These are phyloP conservation scores for Ambrosiella cleistominuta DNA, from an alignment of 2,329 filamentous ascomycete species.

Conservation along the genomic window DNA sequence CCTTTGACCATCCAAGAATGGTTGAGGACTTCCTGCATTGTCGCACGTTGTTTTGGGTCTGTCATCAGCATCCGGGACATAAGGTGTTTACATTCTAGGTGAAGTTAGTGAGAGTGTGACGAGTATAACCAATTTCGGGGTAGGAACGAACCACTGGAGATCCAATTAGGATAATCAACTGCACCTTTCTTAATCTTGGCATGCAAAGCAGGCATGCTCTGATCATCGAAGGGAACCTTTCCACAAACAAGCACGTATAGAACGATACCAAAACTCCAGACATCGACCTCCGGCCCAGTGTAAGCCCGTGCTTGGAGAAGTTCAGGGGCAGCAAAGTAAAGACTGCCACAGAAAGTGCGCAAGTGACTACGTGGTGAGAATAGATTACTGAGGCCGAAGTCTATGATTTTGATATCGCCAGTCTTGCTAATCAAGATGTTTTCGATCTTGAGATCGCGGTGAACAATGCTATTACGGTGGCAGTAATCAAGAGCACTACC, in stretches of 20 bases:
- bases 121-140: background rate
- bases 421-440: slow-evolving; percentile 99
- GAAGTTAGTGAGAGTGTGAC: slow-evolving; percentile 1
- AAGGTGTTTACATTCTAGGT: slow-evolving; percentile 73
- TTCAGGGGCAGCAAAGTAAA: slow-evolving; percentile 95
- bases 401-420: slow-evolving; percentile 97
- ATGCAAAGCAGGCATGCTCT: slow-evolving; percentile 96
- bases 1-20: slow-evolving; percentile 96
- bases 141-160: slow-evolving; percentile 56
- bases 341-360: slow-evolving; percentile 92
- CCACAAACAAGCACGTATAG: slow-evolving; percentile 93
- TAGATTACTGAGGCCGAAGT: slow-evolving; percentile 92
- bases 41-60: slow-evolving; percentile 72
- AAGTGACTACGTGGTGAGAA: slow-evolving; percentile 72
- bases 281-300: slow-evolving; percentile 87
- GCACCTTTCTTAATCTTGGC: slow-evolving; percentile 96
- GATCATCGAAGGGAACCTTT: slow-evolving; percentile 96
- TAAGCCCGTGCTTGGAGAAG: slow-evolving; percentile 86
- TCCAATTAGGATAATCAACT: slow-evolving; percentile 88
- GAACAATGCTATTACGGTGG: slow-evolving; percentile 94
- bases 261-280: slow-evolving; percentile 98
- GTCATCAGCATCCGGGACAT: slow-evolving; percentile 93
- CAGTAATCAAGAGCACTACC: slow-evolving; percentile 94
- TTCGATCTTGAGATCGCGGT: slow-evolving; percentile 94
- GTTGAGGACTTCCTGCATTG: slow-evolving; percentile 76